Evolutionary conservation across 1,284 basidiomycete species (phyloP), one percentile per base, ranked within the genome.

Genomic region (Irpex lacteus): DNA sequence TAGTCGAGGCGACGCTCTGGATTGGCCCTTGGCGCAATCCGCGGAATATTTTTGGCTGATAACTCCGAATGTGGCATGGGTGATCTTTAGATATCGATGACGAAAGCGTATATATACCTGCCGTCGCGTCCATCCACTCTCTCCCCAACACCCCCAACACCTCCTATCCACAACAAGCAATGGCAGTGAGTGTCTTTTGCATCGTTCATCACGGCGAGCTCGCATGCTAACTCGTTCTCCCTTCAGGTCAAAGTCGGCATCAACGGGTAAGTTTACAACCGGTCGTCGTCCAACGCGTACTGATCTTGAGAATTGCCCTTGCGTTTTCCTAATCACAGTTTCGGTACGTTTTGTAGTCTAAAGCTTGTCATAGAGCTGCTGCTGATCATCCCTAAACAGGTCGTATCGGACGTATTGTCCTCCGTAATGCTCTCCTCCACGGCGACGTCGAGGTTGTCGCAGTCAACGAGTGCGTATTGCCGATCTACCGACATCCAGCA

Each of bases 371-470:
- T 6, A 34, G 5, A 18, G 56, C 21, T 19, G 38, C 58, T 18
- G 63, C n/a, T 36, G 34, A 15, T 49, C 61, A 52, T 47, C 19
- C 18, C 1, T 21, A 4, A 54, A 8, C 59, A 73, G 95, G 96
- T 84, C 95, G 96, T 85, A 98, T 98, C 75, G 96, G 96, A 78
- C 95, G 96, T 81, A 98, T 99, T 77, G 98, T 99, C 71, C 85
- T 94, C 81, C 92, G 97, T 75, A 98, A 98, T 85, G 95, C 95
- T 63, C 84, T 98, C 72, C 81, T 89, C 72, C 82, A 89, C 76
- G 79, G 83, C 65, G 90, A 90, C 63, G 85, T 96, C 74, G 82
- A 95, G 13, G 87, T 98, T 73, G 89, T 95, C 67, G 94, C 94
- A 64, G 80, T 97, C 72, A 96, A 96, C 84, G 94, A 96, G 92